Evolutionary conservation across 805 yeast genomes (phyloP).

Genomic region (Starmerella vaccinii): DNA sequence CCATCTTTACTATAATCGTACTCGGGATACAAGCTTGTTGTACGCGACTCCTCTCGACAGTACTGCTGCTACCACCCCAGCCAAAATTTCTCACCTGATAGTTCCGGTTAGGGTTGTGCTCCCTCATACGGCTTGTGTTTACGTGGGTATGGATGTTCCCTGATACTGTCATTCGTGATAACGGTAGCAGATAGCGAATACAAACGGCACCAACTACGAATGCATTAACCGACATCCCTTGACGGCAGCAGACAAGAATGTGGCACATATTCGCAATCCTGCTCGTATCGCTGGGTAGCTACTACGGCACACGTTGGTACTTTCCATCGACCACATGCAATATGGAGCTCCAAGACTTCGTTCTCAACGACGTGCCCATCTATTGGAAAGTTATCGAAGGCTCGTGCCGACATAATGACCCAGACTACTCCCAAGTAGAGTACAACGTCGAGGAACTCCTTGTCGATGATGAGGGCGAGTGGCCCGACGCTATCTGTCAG

Average conservation of each 20-base stretch:
- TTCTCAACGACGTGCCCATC: slow-evolving; percentile 12
- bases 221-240: not conserved
- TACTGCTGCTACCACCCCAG: not conserved
- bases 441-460: slow-evolving; percentile 9
- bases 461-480: slow-evolving; percentile 1
- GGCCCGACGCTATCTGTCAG: slow-evolving; percentile 15
- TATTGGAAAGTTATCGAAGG: slow-evolving; percentile 20
- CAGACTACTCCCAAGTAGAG: slow-evolving; percentile 12
- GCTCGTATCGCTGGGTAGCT: not conserved
- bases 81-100: slow-evolving; percentile 2
- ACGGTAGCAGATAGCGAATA: not conserved
- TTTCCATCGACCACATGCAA: slow-evolving; percentile 11
- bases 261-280: not conserved
- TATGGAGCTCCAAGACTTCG: slow-evolving; percentile 17
- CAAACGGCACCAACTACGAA: not conserved
- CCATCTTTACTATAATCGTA: too few species aligned
- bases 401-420: slow-evolving; percentile 10
- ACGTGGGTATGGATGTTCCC: not conserved
- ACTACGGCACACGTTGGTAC: slow-evolving; percentile 9
- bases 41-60: not conserved
- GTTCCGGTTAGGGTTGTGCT: not conserved
- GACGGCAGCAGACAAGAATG: not conserved
- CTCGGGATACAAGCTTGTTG: too few species aligned
- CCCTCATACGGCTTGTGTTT: not conserved
- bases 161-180: not conserved